phyloP scores from a whole-genome alignment of 345 rosid species.

The Toxicodendron radicans region DNA sequence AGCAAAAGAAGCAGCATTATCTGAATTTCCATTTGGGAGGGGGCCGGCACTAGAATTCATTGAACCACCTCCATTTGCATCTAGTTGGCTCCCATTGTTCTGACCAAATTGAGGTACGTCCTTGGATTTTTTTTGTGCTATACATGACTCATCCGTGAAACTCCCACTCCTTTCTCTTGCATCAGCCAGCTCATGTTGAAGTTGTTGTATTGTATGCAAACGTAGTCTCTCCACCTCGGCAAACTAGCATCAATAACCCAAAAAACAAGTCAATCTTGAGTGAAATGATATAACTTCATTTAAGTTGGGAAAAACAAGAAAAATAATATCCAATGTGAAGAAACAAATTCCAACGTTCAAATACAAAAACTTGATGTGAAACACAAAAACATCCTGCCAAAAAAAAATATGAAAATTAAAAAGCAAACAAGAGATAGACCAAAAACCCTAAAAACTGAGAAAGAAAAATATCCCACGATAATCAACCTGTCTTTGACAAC shows the following conservation, averaged over 20 bases:
- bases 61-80: slow-evolving; percentile 45
- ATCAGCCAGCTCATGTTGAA: slow-evolving; percentile 79
- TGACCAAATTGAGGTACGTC: slow-evolving; percentile 56
- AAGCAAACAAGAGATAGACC: background rate
- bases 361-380: background rate
- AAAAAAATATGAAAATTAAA: background rate
- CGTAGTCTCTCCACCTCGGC: slow-evolving; percentile 90
- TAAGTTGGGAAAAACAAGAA: background rate
- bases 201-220: slow-evolving; percentile 80
- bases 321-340: background rate
- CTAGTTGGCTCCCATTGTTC: slow-evolving; percentile 52
- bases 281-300: background rate
- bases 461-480: slow-evolving; percentile 17
- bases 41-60: slow-evolving; percentile 33
- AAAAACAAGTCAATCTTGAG: slow-evolving; percentile 19
- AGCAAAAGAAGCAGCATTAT: slow-evolving; percentile 43
- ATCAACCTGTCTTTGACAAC: slow-evolving; percentile 94
- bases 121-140: slow-evolving; percentile 47
- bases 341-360: background rate
- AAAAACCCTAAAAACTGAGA: slow-evolving; percentile 5
- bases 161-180: slow-evolving; percentile 66
- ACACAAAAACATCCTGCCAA: background rate
- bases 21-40: slow-evolving; percentile 54
- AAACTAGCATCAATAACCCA: slow-evolving; percentile 51
- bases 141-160: slow-evolving; percentile 53